Evolutionary conservation across 805 yeast species (phyloP).

Genomic region (Metschnikowia hibisci): DNA sequence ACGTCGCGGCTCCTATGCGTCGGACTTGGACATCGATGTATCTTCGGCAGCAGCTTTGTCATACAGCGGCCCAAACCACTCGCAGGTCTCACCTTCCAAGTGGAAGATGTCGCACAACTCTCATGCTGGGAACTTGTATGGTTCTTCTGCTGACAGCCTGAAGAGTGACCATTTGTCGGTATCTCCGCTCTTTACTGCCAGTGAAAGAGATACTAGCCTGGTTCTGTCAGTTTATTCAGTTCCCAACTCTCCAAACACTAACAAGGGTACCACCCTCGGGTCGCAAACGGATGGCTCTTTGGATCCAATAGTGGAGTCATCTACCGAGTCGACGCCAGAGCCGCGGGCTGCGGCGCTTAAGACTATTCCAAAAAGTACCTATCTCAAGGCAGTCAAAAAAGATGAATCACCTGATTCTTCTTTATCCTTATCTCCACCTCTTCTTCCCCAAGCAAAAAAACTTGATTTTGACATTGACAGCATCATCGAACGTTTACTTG

Average conservation of each 20-base stretch:
- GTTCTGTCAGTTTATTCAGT: slow-evolving; percentile 33
- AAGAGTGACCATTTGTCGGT: slow-evolving; percentile 29
- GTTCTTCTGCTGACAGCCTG: slow-evolving; percentile 43
- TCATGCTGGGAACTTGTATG: slow-evolving; percentile 13
- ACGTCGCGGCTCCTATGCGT: slow-evolving; percentile 8
- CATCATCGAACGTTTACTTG: slow-evolving; percentile 57
- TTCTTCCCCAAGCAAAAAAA: slow-evolving; percentile 17
- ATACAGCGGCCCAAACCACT: slow-evolving; percentile 2
- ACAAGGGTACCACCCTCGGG: slow-evolving; percentile 5
- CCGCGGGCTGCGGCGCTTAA: slow-evolving; percentile 7
- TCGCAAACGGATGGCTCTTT: slow-evolving; percentile 14
- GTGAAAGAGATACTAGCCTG: slow-evolving; percentile 34
- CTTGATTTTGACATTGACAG: slow-evolving; percentile 53
- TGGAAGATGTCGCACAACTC: slow-evolving; percentile 4
- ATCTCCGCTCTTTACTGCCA: slow-evolving; percentile 36
- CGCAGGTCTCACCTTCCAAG: slow-evolving; percentile 6
- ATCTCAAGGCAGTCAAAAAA: not conserved
- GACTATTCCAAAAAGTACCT: slow-evolving; percentile 8
- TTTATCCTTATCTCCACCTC: slow-evolving; percentile 24
- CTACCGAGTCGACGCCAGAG: slow-evolving; percentile 18
- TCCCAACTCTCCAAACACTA: slow-evolving; percentile 12
- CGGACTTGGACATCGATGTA: slow-evolving; percentile 40
- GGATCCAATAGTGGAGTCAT: slow-evolving; percentile 23
- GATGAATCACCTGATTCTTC: slow-evolving; percentile 10
- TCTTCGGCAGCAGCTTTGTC: slow-evolving; percentile 41